Base-by-base conservation (phyloP, 2,329 filamentous ascomycete genomes). In the Clathrospora elynae region DNA sequence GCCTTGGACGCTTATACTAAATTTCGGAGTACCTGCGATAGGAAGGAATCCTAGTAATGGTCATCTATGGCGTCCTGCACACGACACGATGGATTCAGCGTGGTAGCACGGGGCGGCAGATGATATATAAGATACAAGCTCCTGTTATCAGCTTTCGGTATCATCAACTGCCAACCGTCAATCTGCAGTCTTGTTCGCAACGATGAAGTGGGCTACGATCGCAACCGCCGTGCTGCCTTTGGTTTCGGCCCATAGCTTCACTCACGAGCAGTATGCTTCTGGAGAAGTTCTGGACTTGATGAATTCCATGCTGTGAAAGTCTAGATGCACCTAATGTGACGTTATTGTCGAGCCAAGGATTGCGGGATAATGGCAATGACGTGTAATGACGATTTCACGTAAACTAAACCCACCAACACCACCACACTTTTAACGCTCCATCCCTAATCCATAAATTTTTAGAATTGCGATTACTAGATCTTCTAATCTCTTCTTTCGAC, bases 201-300 rank as follows among this genome's bases (percentile, higher is more conserved):
- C 50, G 39, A 68, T 68, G 65, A 68, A 64, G 61, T 66, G 62
- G 53, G 49, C 59, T 23, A 57, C 61, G 37, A 41, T 66, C 37
- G 55, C 59, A 29, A 53, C 61, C 19, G 61, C 58, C 32, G 55
- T 66, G 37, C 37, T 66, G 58, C 62, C 64, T 38, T 35, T 68
- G 56, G 64, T 54, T 36, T 49, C 54, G n/a, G 65, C 57, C 35
- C 55, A 56, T 41, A 48, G 50, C 37, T 65, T 55, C 44, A 56
- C 58, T 11, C 59, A 60, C 41, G 49, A 59, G 40, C 50, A 67
- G 38, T 68, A 67, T 50, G 56, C 56, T 31, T 66, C 62, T 25
- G 65, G 65, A 38, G 55, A 56, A 24, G 62, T 68, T 35, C 67
- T 68, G 65, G 51, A 56, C 13, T 50, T 59, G 32, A 68, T 68